Evolutionary conservation across 2,329 filamentous ascomycete genomes (phyloP).

Genomic region (Orbilia quercus): DNA sequence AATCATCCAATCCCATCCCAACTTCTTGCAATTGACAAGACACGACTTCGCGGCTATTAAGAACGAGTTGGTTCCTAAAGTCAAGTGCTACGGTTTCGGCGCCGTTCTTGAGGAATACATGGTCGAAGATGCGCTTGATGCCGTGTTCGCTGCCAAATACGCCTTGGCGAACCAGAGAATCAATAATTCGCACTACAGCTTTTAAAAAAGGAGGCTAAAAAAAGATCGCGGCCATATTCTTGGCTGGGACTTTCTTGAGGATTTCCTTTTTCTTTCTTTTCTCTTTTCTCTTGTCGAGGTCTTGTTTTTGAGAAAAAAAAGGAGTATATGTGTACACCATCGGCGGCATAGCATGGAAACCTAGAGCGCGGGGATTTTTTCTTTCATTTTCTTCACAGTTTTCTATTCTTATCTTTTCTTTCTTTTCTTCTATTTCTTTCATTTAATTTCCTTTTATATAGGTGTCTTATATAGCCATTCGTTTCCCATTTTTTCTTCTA

Average conservation of each 20-base stretch:
- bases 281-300: neutral
- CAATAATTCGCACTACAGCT: conserved; percentile 51
- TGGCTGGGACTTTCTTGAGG: neutral
- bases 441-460: conserved; percentile 28
- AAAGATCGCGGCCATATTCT: too few relatives aligned
- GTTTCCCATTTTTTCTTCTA: neutral
- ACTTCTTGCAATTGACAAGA: conserved; percentile 73
- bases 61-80: conserved; percentile 79
- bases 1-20: conserved; percentile 78
- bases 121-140: conserved; percentile 80
- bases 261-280: neutral
- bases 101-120: conserved; percentile 76
- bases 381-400: neutral
- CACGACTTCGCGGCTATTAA: conserved; percentile 79
- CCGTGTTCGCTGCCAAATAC: conserved; percentile 72
- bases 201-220: conserved; percentile 21
- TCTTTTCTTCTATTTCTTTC: conserved; percentile 10
- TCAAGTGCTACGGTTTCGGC: conserved; percentile 87
- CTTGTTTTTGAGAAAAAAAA: conserved; percentile 1
- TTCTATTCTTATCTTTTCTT: conserved; percentile 12
- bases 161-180: conserved; percentile 58
- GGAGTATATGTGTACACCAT: conserved; percentile 17
- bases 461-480: conserved; percentile 46
- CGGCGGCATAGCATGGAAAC: neutral
- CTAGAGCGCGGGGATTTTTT: conserved; percentile 17